Percentiles rank a stretch among this genome's conserved stretches.
phyloP scores from a whole-genome alignment of 2,329 filamentous ascomycete genomes.

The Phaeophleospora eucalypticola region DNA sequence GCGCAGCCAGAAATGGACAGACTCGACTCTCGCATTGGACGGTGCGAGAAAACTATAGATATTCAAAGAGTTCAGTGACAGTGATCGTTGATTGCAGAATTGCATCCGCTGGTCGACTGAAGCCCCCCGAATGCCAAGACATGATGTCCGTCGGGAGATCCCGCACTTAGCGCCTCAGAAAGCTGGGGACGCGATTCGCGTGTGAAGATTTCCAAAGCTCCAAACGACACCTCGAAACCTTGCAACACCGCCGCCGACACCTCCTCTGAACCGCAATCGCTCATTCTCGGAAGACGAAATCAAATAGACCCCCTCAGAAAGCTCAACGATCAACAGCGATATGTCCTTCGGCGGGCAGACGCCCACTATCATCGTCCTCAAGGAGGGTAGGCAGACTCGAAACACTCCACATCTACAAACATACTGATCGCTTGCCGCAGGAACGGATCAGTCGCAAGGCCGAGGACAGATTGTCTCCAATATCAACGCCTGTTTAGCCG shows the following conservation, averaged over 20 bases:
- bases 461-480: conserved; percentile 96
- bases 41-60: too few species aligned
- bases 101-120: too few species aligned
- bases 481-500: conserved; percentile 95
- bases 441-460: conserved; percentile 95
- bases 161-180: not conserved
- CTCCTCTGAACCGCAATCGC: too few species aligned
- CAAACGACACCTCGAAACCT: not conserved
- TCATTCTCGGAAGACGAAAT: too few species aligned
- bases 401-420: not conserved
- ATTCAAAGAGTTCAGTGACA: too few species aligned
- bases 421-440: conserved; percentile 46
- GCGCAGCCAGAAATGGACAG: too few species aligned
- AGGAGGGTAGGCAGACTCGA: conserved; percentile 67
- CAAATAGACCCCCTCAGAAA: too few species aligned
- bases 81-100: too few species aligned
- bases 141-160: not conserved
- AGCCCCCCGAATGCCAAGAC: not conserved
- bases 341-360: conserved; percentile 98
- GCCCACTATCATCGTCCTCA: conserved; percentile 95
- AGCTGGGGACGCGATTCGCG: too few species aligned
- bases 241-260: not conserved
- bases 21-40: too few species aligned
- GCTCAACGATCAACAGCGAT: not conserved
- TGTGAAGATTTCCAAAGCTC: not conserved